Base-by-base conservation (phyloP, 805 yeast species). In the Candida mattraensis region DNA sequence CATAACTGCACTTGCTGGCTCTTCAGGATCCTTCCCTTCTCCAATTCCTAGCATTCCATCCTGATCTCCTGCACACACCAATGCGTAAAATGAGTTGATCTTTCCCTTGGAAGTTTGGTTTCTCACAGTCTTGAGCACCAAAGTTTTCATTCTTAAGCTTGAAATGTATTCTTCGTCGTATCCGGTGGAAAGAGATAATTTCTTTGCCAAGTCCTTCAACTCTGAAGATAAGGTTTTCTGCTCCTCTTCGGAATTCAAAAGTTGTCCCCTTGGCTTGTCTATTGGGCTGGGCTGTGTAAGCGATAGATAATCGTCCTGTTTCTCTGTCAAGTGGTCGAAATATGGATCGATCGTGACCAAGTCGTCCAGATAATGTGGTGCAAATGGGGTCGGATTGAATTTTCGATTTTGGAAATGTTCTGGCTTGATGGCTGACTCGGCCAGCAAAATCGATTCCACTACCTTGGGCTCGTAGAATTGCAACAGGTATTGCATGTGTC, bases 11-110 rank as follows among this genome's bases (percentile, higher is more conserved):
- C 74, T 73, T 33, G 83, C 67, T 66, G 83, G 75, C 41, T 83
- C 87, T 37, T 76, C 80, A 48, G 87, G 71, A 43, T 93, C 91
- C 56, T 86, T 87, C 44, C 98, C 99, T 61, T 88, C 95, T 32
- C 98, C 99, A 31, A 89, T 69, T 23, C 98, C 98, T 41, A 93
- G 71, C 83, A 87, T 84, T 46, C 99, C 99, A 47, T 86, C 84
- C 37, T 80, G 75, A 63, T 93, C 95, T 30, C 99, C 99, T 11
- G 85, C 96, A 23, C 88, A 84, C 10, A 88, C 91, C 45, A 93
- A 62, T 0, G 88, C 83, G 62, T 85, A 91, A 60, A 78, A 82
- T 24, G 87, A 76, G 33, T 83, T 78, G 47, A 86, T 86, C 59
- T 87, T 88, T 60, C 97, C 97, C 69, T 87, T 86, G 24, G 87